These are phyloP conservation scores for Trichoderma sp. DNA, from an alignment of 2,329 filamentous ascomycete species.

Conservation along the genomic window DNA sequence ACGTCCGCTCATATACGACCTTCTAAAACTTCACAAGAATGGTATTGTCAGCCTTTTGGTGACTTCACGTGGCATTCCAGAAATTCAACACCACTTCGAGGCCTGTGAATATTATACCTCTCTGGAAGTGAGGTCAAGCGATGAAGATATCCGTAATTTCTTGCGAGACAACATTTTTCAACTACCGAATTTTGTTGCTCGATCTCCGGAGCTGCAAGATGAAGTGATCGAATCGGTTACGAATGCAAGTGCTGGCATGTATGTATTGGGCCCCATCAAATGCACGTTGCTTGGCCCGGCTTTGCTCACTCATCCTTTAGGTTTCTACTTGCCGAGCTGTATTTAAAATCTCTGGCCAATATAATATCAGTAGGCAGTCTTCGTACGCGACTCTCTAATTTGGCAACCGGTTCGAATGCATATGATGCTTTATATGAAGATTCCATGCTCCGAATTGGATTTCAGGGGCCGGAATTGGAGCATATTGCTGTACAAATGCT, in stretches of 20 bases:
- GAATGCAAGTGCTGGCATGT: background rate
- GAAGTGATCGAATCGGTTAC: background rate
- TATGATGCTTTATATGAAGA: background rate
- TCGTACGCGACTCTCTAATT: background rate
- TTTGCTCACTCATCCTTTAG: background rate
- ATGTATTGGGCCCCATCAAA: background rate
- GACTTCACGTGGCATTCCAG: background rate
- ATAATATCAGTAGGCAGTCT: background rate
- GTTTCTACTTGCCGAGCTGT: background rate
- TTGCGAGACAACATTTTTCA: background rate
- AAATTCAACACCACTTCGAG: background rate
- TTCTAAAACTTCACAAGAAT: background rate
- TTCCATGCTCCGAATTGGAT: background rate
- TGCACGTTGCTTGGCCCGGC: accelerated
- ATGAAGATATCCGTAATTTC: background rate
- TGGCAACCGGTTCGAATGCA: background rate
- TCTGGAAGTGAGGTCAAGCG: background rate
- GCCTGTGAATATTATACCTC: accelerated
- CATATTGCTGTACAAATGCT: background rate
- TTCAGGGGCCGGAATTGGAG: background rate
- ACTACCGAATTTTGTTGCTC: background rate
- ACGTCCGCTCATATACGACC: background rate
- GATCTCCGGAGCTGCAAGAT: background rate
- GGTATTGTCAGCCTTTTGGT: background rate
- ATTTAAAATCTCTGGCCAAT: background rate